Base-by-base conservation (phyloP, 2,329 filamentous ascomycete genomes). In the Thelonectria rubi region DNA sequence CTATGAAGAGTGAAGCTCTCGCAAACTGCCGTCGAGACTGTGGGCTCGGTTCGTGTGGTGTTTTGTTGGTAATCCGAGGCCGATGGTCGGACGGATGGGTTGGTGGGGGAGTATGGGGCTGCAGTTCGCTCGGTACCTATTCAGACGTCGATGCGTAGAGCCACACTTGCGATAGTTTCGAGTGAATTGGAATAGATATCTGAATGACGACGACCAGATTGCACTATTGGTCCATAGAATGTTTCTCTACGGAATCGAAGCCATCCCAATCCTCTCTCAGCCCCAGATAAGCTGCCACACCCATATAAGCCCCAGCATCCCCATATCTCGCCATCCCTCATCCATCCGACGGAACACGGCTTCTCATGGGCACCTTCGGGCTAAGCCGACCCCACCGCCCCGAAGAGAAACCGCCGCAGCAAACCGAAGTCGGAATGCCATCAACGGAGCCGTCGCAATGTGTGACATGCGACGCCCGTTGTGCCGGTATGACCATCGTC, bases 371-470 rank as follows among this genome's bases (percentile, higher is more conserved):
- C 49, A 52, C 20, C 15, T 30, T 42, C 49, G 15, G 15, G 49
- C 37, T 30, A 47, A 47, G 45, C 21, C 45, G 21, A 34, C 48
- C 30, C 45, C 45, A 47, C 45, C 20, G 21, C 15, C 17, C 15
- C 12, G 15, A n/a, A 30, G 26, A 48, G 15, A 15, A 40, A 20
- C 34, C 4, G 30, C 55, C 48, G 48, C 20, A 20, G 12, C 12
- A 58, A 58, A 40, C 56, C 56, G 56, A 49, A 26, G 5, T 24
- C 26, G 51, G 18, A n/a, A 39, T 60, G 57, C 39, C 46, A 21
- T 46, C 52, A 46, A 12, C 17, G 2, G n/a, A n/a, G 8, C 24
- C 39, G 39, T 21, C 15, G 57, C 34, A 39, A 9, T 14, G 8
- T 21, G 26, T 37, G n/a, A 5, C 20, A 9, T 17, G 26, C 39